phyloP scores from a whole-genome alignment of 305 asterid species.

The Nicotiana rustica region DNA sequence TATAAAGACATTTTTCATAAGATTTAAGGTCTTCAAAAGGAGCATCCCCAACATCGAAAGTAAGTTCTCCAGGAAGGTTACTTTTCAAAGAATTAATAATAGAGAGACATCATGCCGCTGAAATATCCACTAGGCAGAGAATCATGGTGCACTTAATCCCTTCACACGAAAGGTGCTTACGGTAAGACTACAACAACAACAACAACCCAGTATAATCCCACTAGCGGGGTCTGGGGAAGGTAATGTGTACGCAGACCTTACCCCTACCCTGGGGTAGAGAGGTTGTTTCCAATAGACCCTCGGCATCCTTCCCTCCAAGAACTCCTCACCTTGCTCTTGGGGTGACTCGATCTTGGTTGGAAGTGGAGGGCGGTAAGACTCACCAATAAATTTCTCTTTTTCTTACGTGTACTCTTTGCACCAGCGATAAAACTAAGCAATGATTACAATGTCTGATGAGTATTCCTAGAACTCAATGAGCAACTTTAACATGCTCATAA shows the following conservation, averaged over 20 bases:
- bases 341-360: no score
- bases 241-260: no score
- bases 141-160: background rate
- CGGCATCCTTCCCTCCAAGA: no score
- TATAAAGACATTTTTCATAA: constrained; percentile 13
- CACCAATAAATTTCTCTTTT: constrained; percentile 1
- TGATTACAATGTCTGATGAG: constrained; percentile 9
- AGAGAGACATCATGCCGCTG: background rate
- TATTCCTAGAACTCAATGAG: background rate
- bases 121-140: constrained; percentile 26
- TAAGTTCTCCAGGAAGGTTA: constrained; percentile 4
- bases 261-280: no score
- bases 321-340: no score
- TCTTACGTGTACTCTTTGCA: constrained; percentile 16
- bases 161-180: background rate
- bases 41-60: constrained; percentile 15
- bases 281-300: no score
- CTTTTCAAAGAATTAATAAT: background rate
- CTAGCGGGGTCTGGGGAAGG: no score
- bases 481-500: background rate
- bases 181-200: background rate
- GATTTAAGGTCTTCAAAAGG: constrained; percentile 24
- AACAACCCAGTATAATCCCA: no score
- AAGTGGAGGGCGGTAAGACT: background rate
- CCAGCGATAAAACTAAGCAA: background rate